phyloP scores from a whole-genome alignment of 352 stramenopile genomes.

The Blastocystis sp. region DNA sequence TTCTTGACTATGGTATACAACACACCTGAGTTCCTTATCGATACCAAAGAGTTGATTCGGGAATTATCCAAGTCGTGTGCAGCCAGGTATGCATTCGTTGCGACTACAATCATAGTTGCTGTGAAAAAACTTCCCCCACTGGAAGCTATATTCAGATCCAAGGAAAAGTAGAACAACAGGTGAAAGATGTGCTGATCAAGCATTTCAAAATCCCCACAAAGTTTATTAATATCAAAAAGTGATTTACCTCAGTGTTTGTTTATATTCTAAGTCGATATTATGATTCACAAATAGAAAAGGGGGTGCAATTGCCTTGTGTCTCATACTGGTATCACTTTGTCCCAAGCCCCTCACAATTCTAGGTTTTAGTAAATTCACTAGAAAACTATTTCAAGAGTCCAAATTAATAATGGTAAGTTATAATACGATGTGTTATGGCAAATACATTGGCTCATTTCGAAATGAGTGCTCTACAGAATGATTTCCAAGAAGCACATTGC shows the following conservation, averaged over 20 bases:
- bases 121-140: neutral
- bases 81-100: neutral
- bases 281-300: neutral
- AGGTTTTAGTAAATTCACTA: neutral
- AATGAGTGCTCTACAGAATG: neutral
- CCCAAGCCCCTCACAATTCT: neutral
- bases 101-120: neutral
- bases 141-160: conserved; percentile 30
- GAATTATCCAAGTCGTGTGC: conserved; percentile 7
- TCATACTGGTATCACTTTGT: neutral
- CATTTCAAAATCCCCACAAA: conserved; percentile 46
- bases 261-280: neutral
- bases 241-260: neutral
- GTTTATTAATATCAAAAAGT: conserved; percentile 30
- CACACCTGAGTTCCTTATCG: neutral
- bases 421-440: neutral
- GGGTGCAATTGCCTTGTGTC: neutral
- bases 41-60: neutral
- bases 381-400: conserved; percentile 59
- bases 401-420: conserved; percentile 49
- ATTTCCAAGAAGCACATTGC: neutral
- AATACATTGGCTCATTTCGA: neutral
- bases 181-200: conserved; percentile 46
- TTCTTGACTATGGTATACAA: conserved; percentile 9
- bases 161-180: neutral